Conservation (phyloP, 2,329 filamentous ascomycete species). For the Ophiocordyceps robertsii region DNA sequence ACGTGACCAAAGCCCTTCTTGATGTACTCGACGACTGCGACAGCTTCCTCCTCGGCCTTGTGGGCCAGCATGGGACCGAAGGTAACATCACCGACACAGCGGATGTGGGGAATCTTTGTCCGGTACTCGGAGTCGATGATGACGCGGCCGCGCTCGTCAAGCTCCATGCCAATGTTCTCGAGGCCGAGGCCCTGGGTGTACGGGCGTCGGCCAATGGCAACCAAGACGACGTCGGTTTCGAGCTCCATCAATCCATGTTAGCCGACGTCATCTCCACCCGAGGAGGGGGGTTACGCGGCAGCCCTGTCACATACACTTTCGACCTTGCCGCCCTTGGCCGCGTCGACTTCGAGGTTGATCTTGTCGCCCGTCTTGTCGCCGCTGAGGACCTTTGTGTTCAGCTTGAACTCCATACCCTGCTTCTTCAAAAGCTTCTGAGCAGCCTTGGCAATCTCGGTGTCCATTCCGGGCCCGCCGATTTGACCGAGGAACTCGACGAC, state of each 20-base stretch:
- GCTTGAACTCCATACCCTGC: conserved; percentile 97
- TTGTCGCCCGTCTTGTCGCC: conserved; percentile 69
- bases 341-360: conserved; percentile 74
- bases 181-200: conserved; percentile 87
- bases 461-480: conserved; percentile 97
- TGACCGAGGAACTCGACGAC: conserved; percentile 94
- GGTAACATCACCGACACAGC: conserved; percentile 88
- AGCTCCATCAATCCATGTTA: conserved; percentile 37
- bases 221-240: conserved; percentile 88
- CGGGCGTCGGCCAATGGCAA: conserved; percentile 89
- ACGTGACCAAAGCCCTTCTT: conserved; percentile 97
- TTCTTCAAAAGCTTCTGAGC: conserved; percentile 87
- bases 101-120: conserved; percentile 94
- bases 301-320: conserved; percentile 53
- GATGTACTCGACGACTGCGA: conserved; percentile 92
- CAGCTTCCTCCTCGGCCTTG: conserved; percentile 97
- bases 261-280: background rate
- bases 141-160: conserved; percentile 84
- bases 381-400: conserved; percentile 83
- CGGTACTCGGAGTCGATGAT: conserved; percentile 98
- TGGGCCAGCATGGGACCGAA: conserved; percentile 98
- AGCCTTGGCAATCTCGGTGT: conserved; percentile 80
- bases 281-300: no score
- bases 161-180: conserved; percentile 85
- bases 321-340: conserved; percentile 90